Base-by-base conservation (phyloP, 768 basidiomycete genomes). In the Termitomyces sp. region DNA sequence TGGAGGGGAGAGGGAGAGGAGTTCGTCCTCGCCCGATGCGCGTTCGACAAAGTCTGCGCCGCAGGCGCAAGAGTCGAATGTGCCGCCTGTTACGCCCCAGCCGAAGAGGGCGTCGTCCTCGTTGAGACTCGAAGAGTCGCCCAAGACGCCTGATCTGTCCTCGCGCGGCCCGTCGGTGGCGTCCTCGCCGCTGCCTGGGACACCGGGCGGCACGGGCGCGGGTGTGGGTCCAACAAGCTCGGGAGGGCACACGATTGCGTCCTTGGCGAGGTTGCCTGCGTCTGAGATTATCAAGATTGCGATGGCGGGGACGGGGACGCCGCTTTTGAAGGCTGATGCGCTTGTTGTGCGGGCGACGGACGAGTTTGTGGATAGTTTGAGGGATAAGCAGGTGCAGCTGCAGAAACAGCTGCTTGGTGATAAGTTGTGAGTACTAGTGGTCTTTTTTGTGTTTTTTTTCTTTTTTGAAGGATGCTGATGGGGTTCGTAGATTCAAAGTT, bases 391-490 rank as follows among this genome's bases (percentile, higher is more conserved):
- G 10, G 63, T 75, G 37, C 80, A 80, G 44, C 69, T 73, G 49
- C 86, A 90, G 75, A 94, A 95, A 69, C 93, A 95, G 69, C 75
- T 81, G 59, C 69, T 96, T 21, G 89, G 89, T 41, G 89, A 90
- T 65, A 91, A 91, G 71, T 71, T 92, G 81, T 89, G 63, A 70
- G 17, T 51, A n/a, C n/a, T n/a, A n/a, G n/a, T 23, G 54, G 62
- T 56, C 51, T 51, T 5, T 47, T 63, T 49, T 11, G 1, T 14
- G 0, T 32, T 40, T 45, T 47, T n/a, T 58, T 32, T 9, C 35
- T 37, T 51, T 5, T 52, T 6, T 21, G 23, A 14, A 17, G 1
- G n/a, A n/a, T 31, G 46, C 27, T 41, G 25, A 35, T 53, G 21
- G 40, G 38, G 16, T 53, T 25, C 40, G 5, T 32, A 80, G 78